phyloP scores from a whole-genome alignment of 192 early-diverging fungal species.

The Thoreauomyces humboldtii region DNA sequence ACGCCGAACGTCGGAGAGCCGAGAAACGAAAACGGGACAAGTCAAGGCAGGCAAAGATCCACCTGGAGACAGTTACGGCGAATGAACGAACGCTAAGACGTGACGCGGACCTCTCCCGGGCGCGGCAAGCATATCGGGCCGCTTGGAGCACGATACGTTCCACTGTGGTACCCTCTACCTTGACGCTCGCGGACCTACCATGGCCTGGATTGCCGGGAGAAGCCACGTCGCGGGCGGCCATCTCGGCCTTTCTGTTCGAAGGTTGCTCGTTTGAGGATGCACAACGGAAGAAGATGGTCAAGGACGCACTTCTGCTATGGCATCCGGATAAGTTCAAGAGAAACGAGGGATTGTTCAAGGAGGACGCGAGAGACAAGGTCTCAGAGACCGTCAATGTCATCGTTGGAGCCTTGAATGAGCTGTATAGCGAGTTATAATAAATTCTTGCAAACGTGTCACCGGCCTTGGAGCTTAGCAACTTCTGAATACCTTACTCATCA shows the following conservation, averaged over 20 bases:
- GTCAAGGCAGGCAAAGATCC: neutral
- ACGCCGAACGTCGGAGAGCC: neutral
- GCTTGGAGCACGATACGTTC: neutral
- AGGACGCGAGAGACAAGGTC: constrained; percentile 4
- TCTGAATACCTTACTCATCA: too few species aligned
- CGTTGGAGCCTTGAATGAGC: constrained; percentile 10
- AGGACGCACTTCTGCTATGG: constrained; percentile 21
- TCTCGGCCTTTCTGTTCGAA: constrained; percentile 11
- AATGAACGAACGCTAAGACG: too few species aligned
- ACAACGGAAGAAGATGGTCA: constrained; percentile 20
- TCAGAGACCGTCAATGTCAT: constrained; percentile 1
- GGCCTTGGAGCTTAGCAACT: too few species aligned
- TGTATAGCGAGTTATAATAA: constrained; percentile 1
- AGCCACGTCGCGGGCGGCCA: neutral
- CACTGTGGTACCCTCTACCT: neutral
- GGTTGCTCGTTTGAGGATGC: constrained; percentile 3
- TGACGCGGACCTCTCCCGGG: neutral
- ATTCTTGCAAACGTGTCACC: too few species aligned
- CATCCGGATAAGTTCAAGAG: constrained; percentile 27
- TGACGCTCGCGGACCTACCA: constrained; percentile 3
- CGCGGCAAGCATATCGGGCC: neutral
- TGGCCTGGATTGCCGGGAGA: neutral
- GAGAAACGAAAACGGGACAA: constrained; percentile 2
- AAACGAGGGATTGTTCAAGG: neutral
- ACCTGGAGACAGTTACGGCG: neutral